Base-by-base conservation (phyloP, 2,329 filamentous ascomycete species). In the Aspergillaceae sp. region DNA sequence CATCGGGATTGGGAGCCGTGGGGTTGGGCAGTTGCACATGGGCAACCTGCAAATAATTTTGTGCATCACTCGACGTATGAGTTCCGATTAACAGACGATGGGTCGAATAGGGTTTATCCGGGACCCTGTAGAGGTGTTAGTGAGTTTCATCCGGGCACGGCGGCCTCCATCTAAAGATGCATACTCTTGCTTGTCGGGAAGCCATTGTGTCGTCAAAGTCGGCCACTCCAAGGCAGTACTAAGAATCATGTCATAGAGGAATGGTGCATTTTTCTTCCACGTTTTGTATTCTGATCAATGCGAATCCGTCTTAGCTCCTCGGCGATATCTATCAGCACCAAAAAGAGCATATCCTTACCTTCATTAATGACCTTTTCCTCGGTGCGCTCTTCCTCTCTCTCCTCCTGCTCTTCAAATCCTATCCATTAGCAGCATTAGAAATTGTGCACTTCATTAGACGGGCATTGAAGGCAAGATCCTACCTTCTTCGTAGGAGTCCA, bases 181-280 rank as follows among this genome's bases (percentile, higher is more conserved):
- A 56, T 67, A 80, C 74, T 86, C 82, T 75, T 91, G 88, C 57
- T 91, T 86, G 67, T 98, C 92, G 26, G 94, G 92, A 57, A 98
- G 86, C 94, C 94, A 98, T 73, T 98, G 92, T 2, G 90, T 90
- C 28, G 92, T 97, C 51, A 98, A 79, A 3, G 92, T 96, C 9
- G 92, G 92, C 92, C 92, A 98, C 63, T 95, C 90, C 48, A 98
- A 75, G 36, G 94, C 94, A 54, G 88, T 94, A 60, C 89, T 90
- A 53, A 97, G 77, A 55, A 98, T 92, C 82, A 96, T 87, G 67
- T 98, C 92, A 68, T 98, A 98, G 58, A 98, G 84, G 64, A 97
- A 97, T 3, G 92, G 90, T 54, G 87, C 88, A 71, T 98, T 98
- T 76, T 98, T 98, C 78, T 98, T 98, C 92, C 92, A 98, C 55